Percentiles rank a stretch among this genome's conserved stretches.
These are phyloP conservation scores for Penicillium ochrochloron DNA, from an alignment of 495 filamentous ascomycete genomes.

Conservation along the genomic window DNA sequence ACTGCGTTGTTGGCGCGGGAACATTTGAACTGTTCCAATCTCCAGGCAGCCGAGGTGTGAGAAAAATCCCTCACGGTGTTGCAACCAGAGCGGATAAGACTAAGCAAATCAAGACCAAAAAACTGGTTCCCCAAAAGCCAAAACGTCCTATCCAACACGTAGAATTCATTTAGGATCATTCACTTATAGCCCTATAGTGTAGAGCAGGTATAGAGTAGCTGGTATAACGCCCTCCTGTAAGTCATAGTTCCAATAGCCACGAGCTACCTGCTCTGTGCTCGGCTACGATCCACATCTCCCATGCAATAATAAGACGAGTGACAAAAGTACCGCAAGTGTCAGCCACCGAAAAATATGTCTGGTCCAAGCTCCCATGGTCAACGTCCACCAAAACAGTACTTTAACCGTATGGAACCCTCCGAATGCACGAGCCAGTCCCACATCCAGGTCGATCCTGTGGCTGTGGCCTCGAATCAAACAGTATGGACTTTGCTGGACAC, in stretches of 20 bases:
- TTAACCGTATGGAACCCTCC: conserved; percentile 22
- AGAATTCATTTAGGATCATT: background rate
- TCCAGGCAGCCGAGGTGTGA: conserved; percentile 16
- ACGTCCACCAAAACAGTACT: conserved; percentile 9
- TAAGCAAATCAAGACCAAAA: background rate
- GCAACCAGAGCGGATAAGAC: conserved; percentile 1
- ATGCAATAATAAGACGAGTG: background rate
- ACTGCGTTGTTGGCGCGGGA: conserved; percentile 3
- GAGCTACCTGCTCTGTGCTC: conserved; percentile 17
- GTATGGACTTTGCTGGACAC: conserved; percentile 14
- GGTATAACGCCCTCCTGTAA: background rate
- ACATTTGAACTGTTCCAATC: conserved; percentile 10
- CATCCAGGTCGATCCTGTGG: conserved; percentile 33
- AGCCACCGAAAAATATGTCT: conserved; percentile 15
- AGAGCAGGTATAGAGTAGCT: background rate
- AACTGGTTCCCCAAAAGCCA: background rate
- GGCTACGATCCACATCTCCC: conserved; percentile 13
- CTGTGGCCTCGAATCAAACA: conserved; percentile 28
- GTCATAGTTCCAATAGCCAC: background rate
- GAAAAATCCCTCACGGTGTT: conserved; percentile 21
- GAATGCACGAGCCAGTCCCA: conserved; percentile 28
- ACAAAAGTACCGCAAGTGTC: conserved; percentile 14
- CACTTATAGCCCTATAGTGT: background rate
- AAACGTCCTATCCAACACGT: background rate
- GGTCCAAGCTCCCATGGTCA: conserved; percentile 29